A percentile compares a stretch with the other conserved stretches of the same genome.
Evolutionary conservation across 306 rosid genomes (phyloP).

Genomic region (Cucumis cinereus): DNA sequence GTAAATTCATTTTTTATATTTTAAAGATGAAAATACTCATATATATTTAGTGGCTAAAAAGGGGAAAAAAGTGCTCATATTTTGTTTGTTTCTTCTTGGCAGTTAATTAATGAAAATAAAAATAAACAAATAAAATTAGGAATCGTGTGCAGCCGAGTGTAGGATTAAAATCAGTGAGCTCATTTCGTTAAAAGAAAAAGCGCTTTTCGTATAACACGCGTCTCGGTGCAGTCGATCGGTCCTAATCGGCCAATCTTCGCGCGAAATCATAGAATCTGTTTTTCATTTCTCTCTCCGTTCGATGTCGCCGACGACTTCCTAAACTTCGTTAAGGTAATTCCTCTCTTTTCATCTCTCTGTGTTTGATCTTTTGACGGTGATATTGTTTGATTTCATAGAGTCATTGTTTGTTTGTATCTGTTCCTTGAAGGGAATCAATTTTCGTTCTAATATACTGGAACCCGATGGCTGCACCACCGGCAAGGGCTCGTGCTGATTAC

Average conservation of each 20-base stretch:
- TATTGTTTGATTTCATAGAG: background rate
- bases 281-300: background rate
- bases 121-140: background rate
- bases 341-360: background rate
- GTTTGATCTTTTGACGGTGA: background rate
- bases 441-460: slow-evolving; percentile 2
- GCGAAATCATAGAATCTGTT: slow-evolving; percentile 6
- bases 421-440: background rate
- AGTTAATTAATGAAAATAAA: background rate
- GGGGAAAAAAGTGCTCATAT: background rate
- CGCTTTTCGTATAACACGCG: background rate
- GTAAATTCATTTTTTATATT: too few species aligned
- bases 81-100: background rate
- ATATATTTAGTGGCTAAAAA: too few species aligned
- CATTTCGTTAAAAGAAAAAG: background rate
- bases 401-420: background rate
- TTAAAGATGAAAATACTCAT: too few species aligned
- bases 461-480: slow-evolving; percentile 57
- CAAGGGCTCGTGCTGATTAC: slow-evolving; percentile 80
- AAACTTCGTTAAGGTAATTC: slow-evolving; percentile 2
- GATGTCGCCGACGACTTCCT: slow-evolving; percentile 9
- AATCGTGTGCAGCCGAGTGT: background rate
- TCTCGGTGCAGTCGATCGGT: background rate
- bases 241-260: slow-evolving; percentile 12
- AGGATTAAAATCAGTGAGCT: background rate